Evolutionary conservation across 176 grass and related monocot species (phyloP).

Genomic region (Puccinellia tenuiflora): DNA sequence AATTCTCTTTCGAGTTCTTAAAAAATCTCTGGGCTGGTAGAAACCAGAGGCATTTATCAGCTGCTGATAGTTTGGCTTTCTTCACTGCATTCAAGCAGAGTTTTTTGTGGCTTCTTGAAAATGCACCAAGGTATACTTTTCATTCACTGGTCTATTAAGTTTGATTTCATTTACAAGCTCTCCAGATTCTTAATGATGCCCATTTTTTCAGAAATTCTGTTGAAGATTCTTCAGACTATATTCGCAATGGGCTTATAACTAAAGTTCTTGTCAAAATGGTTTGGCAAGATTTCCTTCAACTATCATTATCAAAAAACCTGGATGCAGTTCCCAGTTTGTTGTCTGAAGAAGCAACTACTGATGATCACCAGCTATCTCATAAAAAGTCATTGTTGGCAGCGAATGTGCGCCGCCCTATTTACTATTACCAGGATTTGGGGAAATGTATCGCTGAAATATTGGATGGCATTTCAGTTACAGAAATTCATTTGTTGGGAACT

Average conservation of each 20-base stretch:
- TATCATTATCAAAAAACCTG: constrained; percentile 17
- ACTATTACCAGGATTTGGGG: constrained; percentile 69
- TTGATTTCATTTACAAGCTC: constrained; percentile 21
- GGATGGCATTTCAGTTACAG: constrained; percentile 40
- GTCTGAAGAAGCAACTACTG: constrained; percentile 25
- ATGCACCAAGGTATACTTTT: constrained; percentile 63
- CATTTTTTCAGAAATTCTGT: constrained; percentile 50
- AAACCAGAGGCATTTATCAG: constrained; percentile 55
- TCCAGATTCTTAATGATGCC: background rate
- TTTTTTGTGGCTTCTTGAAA: constrained; percentile 68
- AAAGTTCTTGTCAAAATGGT: constrained; percentile 58
- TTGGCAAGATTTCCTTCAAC: constrained; percentile 75
- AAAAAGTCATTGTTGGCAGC: constrained; percentile 25
- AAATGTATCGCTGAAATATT: constrained; percentile 75
- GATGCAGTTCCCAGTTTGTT: background rate
- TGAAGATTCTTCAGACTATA: constrained; percentile 37
- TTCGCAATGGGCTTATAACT: constrained; percentile 44
- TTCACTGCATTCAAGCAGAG: constrained; percentile 61
- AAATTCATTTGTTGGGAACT: constrained; percentile 41
- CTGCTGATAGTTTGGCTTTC: constrained; percentile 62
- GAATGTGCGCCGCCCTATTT: constrained; percentile 27
- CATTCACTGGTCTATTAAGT: constrained; percentile 1
- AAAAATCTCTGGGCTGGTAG: constrained; percentile 87
- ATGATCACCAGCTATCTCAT: constrained; percentile 29
- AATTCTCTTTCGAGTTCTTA: constrained; percentile 74